Evolutionary conservation across 495 filamentous ascomycete species (phyloP).

Genomic region (Cenococcum geophilum): DNA sequence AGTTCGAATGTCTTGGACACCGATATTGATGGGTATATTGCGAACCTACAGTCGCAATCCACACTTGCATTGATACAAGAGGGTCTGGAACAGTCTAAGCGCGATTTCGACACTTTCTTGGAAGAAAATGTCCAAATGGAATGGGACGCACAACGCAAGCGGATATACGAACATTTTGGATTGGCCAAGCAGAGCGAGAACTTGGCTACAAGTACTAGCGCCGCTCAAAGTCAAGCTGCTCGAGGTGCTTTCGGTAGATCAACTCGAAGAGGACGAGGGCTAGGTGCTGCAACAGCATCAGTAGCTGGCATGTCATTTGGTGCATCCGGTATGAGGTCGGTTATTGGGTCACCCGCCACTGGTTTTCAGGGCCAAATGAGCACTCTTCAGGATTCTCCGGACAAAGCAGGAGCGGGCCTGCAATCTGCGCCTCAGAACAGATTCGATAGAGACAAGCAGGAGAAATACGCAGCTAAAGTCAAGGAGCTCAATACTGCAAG

Average conservation of each 20-base stretch:
- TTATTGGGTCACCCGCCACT: conserved; percentile 73
- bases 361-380: conserved; percentile 29
- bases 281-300: conserved; percentile 36
- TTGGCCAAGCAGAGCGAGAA: conserved; percentile 52
- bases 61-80: conserved; percentile 87
- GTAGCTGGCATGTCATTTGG: conserved; percentile 50
- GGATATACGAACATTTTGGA: conserved; percentile 94
- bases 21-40: conserved; percentile 75
- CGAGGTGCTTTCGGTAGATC: conserved; percentile 58
- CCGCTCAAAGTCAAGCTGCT: conserved; percentile 17
- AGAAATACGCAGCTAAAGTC: conserved; percentile 67
- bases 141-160: conserved; percentile 87
- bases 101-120: conserved; percentile 85
- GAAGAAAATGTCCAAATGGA: conserved; percentile 92
- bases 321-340: conserved; percentile 63
- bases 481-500: conserved; percentile 67
- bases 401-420: conserved; percentile 43
- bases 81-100: conserved; percentile 73
- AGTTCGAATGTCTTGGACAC: conserved; percentile 54
- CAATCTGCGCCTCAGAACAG: conserved; percentile 57
- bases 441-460: conserved; percentile 72
- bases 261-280: conserved; percentile 44
- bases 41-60: conserved; percentile 79
- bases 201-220: conserved; percentile 30
- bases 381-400: conserved; percentile 51